These are phyloP conservation scores for Colletotrichum euphorbiae DNA, from an alignment of 2,329 filamentous ascomycete species.

Conservation along the genomic window DNA sequence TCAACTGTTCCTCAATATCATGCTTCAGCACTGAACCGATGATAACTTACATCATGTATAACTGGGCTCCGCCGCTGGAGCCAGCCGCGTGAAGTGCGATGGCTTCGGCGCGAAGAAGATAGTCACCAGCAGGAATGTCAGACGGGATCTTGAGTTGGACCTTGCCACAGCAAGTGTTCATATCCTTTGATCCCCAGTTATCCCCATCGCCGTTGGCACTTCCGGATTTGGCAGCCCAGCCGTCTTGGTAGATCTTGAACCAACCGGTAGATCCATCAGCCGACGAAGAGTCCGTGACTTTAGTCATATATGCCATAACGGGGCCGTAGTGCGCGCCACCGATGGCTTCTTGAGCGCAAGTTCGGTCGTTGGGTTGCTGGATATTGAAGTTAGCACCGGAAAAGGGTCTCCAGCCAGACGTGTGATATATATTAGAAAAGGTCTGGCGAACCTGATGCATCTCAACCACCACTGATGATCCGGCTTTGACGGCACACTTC, in stretches of 20 bases:
- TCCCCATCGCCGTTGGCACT: slow-evolving; percentile 49
- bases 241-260: slow-evolving; percentile 64
- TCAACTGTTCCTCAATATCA: no score
- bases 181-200: slow-evolving; percentile 38
- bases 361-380: slow-evolving; percentile 54
- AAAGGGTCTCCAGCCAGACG: no score
- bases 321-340: slow-evolving; percentile 65
- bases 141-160: slow-evolving; percentile 52
- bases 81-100: slow-evolving; percentile 61
- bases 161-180: slow-evolving; percentile 38
- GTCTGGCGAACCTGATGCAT: slow-evolving; percentile 56
- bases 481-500: slow-evolving; percentile 59
- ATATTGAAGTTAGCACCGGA: background rate
- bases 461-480: slow-evolving; percentile 55
- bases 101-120: slow-evolving; percentile 65
- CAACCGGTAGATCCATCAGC: slow-evolving; percentile 57
- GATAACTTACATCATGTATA: slow-evolving; percentile 45
- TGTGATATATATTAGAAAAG: background rate
- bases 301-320: slow-evolving; percentile 60
- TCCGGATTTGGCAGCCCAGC: slow-evolving; percentile 45
- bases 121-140: slow-evolving; percentile 61
- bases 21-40: no score
- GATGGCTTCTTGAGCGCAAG: slow-evolving; percentile 60
- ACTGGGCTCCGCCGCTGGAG: slow-evolving; percentile 52
- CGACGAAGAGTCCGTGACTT: slow-evolving; percentile 58